A percentile compares a stretch with the other conserved stretches of the same genome.
Conservation (phyloP, 495 filamentous ascomycete species). For the Penicillium tannophilum region DNA sequence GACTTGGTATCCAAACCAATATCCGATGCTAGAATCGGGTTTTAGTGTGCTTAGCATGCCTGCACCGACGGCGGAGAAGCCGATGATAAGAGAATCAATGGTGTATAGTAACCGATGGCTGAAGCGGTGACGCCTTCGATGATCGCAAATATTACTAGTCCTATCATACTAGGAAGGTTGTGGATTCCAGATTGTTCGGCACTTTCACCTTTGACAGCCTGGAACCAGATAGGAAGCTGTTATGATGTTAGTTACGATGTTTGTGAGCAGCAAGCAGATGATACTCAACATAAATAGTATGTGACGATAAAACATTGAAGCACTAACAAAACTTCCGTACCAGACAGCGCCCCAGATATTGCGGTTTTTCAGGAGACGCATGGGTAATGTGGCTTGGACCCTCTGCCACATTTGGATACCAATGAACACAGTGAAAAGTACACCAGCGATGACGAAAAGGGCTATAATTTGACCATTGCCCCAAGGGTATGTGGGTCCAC, state of each 20-base stretch:
- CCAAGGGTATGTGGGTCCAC: slow-evolving; percentile 52
- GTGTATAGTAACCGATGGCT: slow-evolving; percentile 35
- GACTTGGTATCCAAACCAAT: slow-evolving; percentile 35
- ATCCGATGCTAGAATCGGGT: slow-evolving; percentile 12
- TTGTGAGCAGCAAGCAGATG: no score
- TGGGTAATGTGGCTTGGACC: slow-evolving; percentile 66
- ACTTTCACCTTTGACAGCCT: slow-evolving; percentile 30
- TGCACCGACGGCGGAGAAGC: slow-evolving; percentile 61
- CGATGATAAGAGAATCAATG: slow-evolving; percentile 59
- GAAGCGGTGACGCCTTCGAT: slow-evolving; percentile 18
- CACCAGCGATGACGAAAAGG: slow-evolving; percentile 57
- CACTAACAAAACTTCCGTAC: slow-evolving; percentile 9
- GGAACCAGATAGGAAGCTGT: slow-evolving; percentile 36
- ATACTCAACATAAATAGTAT: slow-evolving; percentile 1
- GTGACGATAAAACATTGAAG: slow-evolving; percentile 23
- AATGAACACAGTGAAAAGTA: slow-evolving; percentile 56
- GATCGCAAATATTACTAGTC: slow-evolving; percentile 17
- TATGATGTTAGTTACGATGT: neutral
- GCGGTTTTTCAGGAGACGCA: slow-evolving; percentile 57
- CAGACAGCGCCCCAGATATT: slow-evolving; percentile 44
- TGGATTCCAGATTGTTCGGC: slow-evolving; percentile 33
- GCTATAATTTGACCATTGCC: slow-evolving; percentile 48
- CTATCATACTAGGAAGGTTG: slow-evolving; percentile 27
- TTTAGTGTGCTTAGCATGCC: slow-evolving; percentile 40
- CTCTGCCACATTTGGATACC: slow-evolving; percentile 59